Conservation (phyloP, 352 stramenopile species). For the Phytophthora aleatoria region DNA sequence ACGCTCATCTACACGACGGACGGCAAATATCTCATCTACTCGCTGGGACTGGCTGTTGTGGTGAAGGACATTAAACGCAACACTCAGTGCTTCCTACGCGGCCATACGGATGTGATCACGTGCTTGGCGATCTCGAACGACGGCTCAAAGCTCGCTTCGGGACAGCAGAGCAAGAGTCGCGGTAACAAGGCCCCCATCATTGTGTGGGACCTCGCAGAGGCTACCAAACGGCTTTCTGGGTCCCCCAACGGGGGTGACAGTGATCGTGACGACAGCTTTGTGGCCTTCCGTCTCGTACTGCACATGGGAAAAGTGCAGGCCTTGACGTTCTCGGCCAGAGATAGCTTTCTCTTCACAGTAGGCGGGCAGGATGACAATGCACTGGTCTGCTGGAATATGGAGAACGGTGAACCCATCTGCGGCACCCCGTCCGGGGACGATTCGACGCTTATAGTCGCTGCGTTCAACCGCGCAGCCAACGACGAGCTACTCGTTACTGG, state of each 20-base stretch:
- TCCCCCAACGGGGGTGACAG: constrained; percentile 66
- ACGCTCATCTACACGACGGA: constrained; percentile 84
- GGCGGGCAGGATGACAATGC: constrained; percentile 97
- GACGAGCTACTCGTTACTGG: constrained; percentile 95
- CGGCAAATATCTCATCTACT: constrained; percentile 86
- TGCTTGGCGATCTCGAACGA: constrained; percentile 93
- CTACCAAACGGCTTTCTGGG: constrained; percentile 70
- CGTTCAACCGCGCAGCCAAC: constrained; percentile 82
- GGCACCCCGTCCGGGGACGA: constrained; percentile 93
- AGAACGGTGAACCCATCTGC: constrained; percentile 89
- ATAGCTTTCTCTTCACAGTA: constrained; percentile 92
- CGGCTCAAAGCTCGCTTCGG: constrained; percentile 85
- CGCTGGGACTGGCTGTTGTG: constrained; percentile 84
- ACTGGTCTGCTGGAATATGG: constrained; percentile 96
- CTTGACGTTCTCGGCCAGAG: constrained; percentile 89
- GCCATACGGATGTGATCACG: constrained; percentile 93
- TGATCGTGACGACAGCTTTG: constrained; percentile 35
- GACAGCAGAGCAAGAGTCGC: constrained; percentile 92
- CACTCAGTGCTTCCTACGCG: constrained; percentile 90
- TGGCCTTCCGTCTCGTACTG: constrained; percentile 92
- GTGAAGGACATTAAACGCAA: constrained; percentile 80
- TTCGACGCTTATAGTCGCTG: constrained; percentile 87
- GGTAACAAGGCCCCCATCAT: constrained; percentile 95
- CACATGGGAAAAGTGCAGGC: constrained; percentile 96
- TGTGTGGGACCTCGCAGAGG: constrained; percentile 93